Evolutionary conservation across 1,284 basidiomycete species (phyloP), one percentile per base, ranked within the genome.

Genomic region (Leccinum discolor): DNA sequence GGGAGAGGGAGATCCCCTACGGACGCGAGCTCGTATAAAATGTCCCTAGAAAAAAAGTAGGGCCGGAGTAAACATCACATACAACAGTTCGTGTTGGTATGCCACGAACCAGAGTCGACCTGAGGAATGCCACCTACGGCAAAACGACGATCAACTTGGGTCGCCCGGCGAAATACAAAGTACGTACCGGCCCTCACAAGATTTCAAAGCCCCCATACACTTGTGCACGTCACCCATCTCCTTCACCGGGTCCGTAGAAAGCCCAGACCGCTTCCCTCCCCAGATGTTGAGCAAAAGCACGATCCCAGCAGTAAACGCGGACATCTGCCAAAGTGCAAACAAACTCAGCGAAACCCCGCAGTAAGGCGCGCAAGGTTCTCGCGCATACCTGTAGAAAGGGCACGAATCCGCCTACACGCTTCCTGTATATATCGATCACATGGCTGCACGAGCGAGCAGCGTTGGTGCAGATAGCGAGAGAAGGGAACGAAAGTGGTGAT

Each of bases 381-480:
- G 16, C 14, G 4, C 23, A 54, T 65, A 83, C 85, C 69, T 83
- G 82, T 16, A 83, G 76, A 35, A 81, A 83, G 10, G 83, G 78
- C 10, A 71, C 68, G 10, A 74, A 69, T 21, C 69, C 54, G 4
- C 59, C 67, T 2, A 77, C 71, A 32, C 84, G 78, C 63, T 76
- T 78, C 64, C 79, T 77, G 65, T 84, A 82, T 4, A 84, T 79
- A 69, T 93, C 88, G 23, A 90, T 80, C 38, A 95, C 84, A 72
- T 92, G 92, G 52, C 85, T 87, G 66, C 89, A 92, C 3, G 89
- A 89, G n/a, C 93, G 82, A 0, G 93, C 91, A 1, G 93, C 93
- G 67, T 93, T 94, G 16, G 89, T 90, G 75, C 93, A 95, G 60
- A 95, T 94, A 0, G 92, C 90, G 14, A 94, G 81, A 0, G 91